Percentiles rank a stretch among this genome's conserved stretches.
Conservation (phyloP, 495 filamentous ascomycete species). For the Tuber aestivum region DNA sequence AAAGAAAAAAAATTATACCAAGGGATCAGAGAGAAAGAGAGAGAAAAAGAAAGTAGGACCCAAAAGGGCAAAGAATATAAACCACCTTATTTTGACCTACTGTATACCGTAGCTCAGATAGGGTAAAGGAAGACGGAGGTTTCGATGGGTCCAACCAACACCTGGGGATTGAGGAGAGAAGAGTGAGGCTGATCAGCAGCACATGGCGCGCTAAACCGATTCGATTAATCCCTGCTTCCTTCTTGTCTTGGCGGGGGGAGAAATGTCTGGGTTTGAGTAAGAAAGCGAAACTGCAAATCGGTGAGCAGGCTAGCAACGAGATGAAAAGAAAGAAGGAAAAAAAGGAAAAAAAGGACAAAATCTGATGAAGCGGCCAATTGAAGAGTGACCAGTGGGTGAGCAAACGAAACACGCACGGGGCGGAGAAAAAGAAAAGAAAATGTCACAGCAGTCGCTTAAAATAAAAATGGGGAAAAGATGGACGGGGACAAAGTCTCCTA, state of each 20-base stretch:
- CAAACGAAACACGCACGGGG: constrained; percentile 2
- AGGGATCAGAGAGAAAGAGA: background rate
- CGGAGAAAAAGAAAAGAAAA: background rate
- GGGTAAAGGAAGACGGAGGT: background rate
- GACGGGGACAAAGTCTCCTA: too few relatives aligned
- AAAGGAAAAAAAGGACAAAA: background rate
- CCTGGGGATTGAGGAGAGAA: background rate
- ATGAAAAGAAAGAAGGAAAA: background rate
- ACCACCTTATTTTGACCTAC: background rate
- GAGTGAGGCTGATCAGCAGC: constrained; percentile 6
- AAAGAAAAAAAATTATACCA: background rate
- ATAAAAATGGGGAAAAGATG: background rate
- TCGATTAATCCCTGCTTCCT: constrained; percentile 5
- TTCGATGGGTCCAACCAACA: background rate
- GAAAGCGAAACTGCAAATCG: background rate
- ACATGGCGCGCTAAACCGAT: constrained; percentile 3
- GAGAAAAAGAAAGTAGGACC: background rate
- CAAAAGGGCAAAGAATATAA: background rate
- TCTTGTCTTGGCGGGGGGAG: too few relatives aligned
- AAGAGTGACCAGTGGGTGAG: background rate
- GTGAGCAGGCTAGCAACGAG: background rate
- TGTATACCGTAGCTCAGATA: background rate
- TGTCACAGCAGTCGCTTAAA: background rate
- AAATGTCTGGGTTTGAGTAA: background rate
- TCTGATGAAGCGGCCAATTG: background rate